phyloP scores from a whole-genome alignment of 2,329 filamentous ascomycete genomes.

The Tetracladium maxilliforme region DNA sequence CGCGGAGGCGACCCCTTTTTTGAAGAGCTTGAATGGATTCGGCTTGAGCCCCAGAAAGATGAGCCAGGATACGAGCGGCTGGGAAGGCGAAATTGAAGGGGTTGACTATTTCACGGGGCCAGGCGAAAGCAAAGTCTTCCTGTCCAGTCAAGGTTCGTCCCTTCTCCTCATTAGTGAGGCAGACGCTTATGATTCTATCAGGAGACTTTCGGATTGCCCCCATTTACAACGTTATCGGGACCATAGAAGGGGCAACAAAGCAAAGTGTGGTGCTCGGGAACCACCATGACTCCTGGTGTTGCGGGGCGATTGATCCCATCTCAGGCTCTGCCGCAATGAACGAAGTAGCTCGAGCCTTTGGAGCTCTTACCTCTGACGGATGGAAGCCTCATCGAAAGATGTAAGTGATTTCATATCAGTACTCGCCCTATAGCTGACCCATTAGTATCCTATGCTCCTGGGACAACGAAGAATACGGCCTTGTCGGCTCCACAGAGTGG shows the following conservation, averaged over 20 bases:
- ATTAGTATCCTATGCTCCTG: constrained; percentile 74
- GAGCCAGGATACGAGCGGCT: too few species aligned
- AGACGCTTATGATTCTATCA: too few species aligned
- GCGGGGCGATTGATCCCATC: constrained; percentile 67
- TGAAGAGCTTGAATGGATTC: constrained; percentile 76
- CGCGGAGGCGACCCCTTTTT: constrained; percentile 62
- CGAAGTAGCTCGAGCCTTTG: constrained; percentile 60
- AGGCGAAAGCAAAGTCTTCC: too few species aligned
- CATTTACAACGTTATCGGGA: constrained; percentile 77
- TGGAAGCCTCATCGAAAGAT: constrained; percentile 78
- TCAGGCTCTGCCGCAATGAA: constrained; percentile 63
- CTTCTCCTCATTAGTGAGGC: too few species aligned
- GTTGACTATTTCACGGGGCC: too few species aligned
- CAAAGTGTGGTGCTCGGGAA: constrained; percentile 79
- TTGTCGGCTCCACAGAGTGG: constrained; percentile 70
- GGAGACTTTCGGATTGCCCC: too few species aligned
- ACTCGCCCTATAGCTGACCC: too few species aligned
- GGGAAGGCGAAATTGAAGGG: too few species aligned
- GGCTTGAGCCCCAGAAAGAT: constrained; percentile 52
- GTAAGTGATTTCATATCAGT: too few species aligned
- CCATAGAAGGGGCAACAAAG: constrained; percentile 70
- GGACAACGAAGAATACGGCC: constrained; percentile 61
- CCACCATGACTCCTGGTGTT: constrained; percentile 78
- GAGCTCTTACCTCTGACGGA: constrained; percentile 48
- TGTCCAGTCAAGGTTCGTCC: too few species aligned